Evolutionary conservation across 805 yeast species (phyloP), one percentile per base, ranked within the genome.

Genomic region (Nakazawaea molendinolei): DNA sequence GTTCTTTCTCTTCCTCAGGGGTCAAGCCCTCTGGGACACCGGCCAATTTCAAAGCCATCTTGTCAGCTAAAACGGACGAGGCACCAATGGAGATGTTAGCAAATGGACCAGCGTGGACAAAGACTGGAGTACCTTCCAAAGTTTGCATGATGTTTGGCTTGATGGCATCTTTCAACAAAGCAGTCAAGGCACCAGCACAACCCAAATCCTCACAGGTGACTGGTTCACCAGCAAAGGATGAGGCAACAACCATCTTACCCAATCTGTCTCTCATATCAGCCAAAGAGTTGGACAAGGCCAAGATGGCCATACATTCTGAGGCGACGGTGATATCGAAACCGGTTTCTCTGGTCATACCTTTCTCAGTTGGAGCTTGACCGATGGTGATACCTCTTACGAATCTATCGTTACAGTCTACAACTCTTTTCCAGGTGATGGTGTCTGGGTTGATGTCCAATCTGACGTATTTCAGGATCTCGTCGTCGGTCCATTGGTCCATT

Each of bases 51-150:
- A 90, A 70, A 5, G 95, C 98, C 61, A 90, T 75, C 58, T 79
- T 79, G 58, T 90, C 98, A 39, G 97, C 97, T 39, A 90, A 65
- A 13, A 90, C 89, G 9, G 97, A 89, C 23, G 90, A 84, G 10
- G 97, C 96, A 50, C 98, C 98, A 56, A 90, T 90, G 23, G 95
- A 85, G 46, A 90, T 90, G 63, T 90, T 90, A 47, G 97, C 97
- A 59, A 90, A 90, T 20, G 97, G 97, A 44, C 97, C 97, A 27
- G 97, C 97, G 56, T 90, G 97, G 14, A 90, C 95, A 53, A 90
- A 78, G 18, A 90, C 97, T 5, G 97, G 97, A 6, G 97, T 89
- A 42, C 97, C 97, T 63, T 90, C 97, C 43, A 90, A 71, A 34
- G 97, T 86, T 63, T 90, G 97, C 97, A 90, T 90, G 56, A 90